Conservation (phyloP, 176 grass and related monocot species). For the sorghum (Sorghum bicolor) region Sorghum_bicolor_NCBIv3 NC_012872.2:10089501-10090000, state of each 20-base stretch:
- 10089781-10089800: conserved; percentile 15
- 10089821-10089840: neutral
- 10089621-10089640: neutral
- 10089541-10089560: neutral
- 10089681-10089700: neutral
- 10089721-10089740: conserved; percentile 22
- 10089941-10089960: too few relatives aligned
- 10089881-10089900: too few relatives aligned
- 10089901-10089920: too few relatives aligned
- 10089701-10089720: conserved; percentile 28
- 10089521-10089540: neutral
- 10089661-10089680: neutral
- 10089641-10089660: neutral
- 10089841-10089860: conserved; percentile 18
- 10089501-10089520: neutral
- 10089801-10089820: too few relatives aligned
- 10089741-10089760: neutral
- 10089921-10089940: too few relatives aligned
- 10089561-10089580: neutral
- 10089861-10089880: neutral
- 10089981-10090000: too few relatives aligned
- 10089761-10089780: neutral
- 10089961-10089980: too few relatives aligned
- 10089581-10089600: conserved; percentile 8
- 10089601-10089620: conserved; percentile 17